phyloP scores from a whole-genome alignment of 306 rosid genomes.

The Quercus rubra region DNA sequence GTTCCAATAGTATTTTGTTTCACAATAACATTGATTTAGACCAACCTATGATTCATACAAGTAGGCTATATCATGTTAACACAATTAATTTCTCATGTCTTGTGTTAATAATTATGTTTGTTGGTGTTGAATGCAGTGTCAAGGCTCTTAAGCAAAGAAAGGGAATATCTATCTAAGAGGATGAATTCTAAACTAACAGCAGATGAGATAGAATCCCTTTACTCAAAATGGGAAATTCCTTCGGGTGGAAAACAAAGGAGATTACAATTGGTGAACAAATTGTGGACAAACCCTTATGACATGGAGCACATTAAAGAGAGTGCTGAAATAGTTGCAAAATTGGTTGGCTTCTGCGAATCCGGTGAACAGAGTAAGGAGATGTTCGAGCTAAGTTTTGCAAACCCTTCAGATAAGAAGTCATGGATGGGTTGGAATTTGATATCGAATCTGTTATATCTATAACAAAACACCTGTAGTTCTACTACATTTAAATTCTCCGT shows the following conservation, averaged over 20 bases:
- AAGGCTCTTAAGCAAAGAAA: slow-evolving; percentile 88
- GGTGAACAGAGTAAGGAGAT: slow-evolving; percentile 84
- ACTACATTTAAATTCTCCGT: background rate
- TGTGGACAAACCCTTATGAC: slow-evolving; percentile 86
- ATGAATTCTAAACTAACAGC: slow-evolving; percentile 58
- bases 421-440: slow-evolving; percentile 96
- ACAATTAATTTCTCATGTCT: background rate
- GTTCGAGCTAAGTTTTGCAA: slow-evolving; percentile 72
- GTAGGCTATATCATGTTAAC: background rate
- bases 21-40: background rate
- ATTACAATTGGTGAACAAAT: slow-evolving; percentile 71
- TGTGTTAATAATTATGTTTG: background rate
- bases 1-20: background rate
- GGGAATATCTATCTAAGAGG: slow-evolving; percentile 76
- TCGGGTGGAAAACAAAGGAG: slow-evolving; percentile 85
- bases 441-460: slow-evolving; percentile 71
- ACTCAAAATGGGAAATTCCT: slow-evolving; percentile 80
- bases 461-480: slow-evolving; percentile 4
- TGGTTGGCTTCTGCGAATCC: slow-evolving; percentile 73
- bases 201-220: slow-evolving; percentile 76
- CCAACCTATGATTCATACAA: background rate
- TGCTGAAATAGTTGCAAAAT: slow-evolving; percentile 84
- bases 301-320: slow-evolving; percentile 74
- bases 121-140: slow-evolving; percentile 48
- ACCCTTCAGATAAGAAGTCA: slow-evolving; percentile 79